A percentile compares a stretch with the other conserved stretches of the same genome.
Conservation (phyloP, 1,139 yeast genomes). For the Yamadazyma taylorii region DNA sequence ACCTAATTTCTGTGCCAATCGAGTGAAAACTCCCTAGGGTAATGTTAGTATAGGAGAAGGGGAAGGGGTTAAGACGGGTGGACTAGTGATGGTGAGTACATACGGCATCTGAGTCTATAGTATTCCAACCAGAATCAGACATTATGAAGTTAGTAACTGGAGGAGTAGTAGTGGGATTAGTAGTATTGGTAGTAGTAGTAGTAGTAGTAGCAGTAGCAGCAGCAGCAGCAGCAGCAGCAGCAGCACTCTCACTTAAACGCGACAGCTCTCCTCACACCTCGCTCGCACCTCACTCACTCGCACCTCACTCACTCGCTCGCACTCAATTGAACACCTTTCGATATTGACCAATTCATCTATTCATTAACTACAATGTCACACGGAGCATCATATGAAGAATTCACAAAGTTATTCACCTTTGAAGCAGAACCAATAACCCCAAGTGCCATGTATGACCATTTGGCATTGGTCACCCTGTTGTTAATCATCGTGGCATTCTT, state of each 20-base stretch:
- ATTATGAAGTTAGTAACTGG: too few species aligned
- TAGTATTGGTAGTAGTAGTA: too few species aligned
- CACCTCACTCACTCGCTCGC: too few species aligned
- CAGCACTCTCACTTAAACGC: too few species aligned
- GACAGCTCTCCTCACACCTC: too few species aligned
- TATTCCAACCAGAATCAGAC: constrained; percentile 53
- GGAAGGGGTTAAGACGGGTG: too few species aligned
- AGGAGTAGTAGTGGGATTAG: too few species aligned
- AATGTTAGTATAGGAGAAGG: constrained; percentile 14
- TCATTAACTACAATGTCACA: constrained; percentile 18
- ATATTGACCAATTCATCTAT: not conserved
- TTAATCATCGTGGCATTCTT: constrained; percentile 34
- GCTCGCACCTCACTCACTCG: too few species aligned
- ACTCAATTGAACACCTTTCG: constrained; percentile 13
- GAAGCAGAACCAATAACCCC: constrained; percentile 28
- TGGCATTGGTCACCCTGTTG: constrained; percentile 19
- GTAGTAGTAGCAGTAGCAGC: too few species aligned
- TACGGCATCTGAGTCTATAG: constrained; percentile 71
- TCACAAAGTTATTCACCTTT: constrained; percentile 22
- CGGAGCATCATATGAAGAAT: constrained; percentile 36
- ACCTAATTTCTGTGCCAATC: constrained; percentile 59
- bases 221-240: too few species aligned
- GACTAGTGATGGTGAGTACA: constrained; percentile 20
- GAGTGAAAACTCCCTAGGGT: constrained; percentile 64
- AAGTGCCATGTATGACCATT: constrained; percentile 14